Evolutionary conservation across 2,329 filamentous ascomycete genomes (phyloP).

Genomic region (Tolypocladium capitatum): DNA sequence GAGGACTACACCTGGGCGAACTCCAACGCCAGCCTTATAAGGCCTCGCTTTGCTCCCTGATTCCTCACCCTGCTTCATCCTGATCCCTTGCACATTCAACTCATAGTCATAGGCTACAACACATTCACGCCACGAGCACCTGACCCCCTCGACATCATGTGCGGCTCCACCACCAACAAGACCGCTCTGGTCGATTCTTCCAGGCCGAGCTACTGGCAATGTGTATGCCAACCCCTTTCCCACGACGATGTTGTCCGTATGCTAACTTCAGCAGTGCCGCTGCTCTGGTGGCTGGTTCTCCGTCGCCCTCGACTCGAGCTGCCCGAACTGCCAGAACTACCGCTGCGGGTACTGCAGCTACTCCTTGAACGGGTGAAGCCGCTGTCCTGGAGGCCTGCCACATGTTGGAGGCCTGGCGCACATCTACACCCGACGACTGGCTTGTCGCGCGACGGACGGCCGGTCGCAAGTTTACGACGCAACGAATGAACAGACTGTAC

Average conservation of each 20-base stretch:
- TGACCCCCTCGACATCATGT: background rate
- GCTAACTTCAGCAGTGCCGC: constrained; percentile 6
- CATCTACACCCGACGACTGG: background rate
- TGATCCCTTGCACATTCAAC: background rate
- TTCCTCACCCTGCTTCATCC: background rate
- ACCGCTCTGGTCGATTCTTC: background rate
- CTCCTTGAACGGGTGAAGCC: background rate
- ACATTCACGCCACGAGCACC: background rate
- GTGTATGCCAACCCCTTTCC: constrained; percentile 4
- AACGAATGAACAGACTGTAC: background rate
- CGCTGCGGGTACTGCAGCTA: constrained; percentile 12
- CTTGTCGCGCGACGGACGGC: background rate
- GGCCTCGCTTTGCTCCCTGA: background rate
- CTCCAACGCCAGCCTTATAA: background rate
- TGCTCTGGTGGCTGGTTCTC: constrained; percentile 10
- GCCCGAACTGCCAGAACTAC: constrained; percentile 7
- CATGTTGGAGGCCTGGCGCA: background rate
- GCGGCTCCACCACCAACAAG: background rate
- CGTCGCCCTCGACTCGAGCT: constrained; percentile 5
- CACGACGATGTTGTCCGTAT: background rate
- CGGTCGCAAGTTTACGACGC: background rate
- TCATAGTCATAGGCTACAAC: background rate
- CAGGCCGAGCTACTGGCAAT: constrained; percentile 4
- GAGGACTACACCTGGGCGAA: background rate
- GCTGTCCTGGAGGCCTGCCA: background rate